Percentiles rank a stretch among this genome's conserved stretches.
Conservation (phyloP, 2,329 filamentous ascomycete species). For the Aureobasidium subglaciale region DNA sequence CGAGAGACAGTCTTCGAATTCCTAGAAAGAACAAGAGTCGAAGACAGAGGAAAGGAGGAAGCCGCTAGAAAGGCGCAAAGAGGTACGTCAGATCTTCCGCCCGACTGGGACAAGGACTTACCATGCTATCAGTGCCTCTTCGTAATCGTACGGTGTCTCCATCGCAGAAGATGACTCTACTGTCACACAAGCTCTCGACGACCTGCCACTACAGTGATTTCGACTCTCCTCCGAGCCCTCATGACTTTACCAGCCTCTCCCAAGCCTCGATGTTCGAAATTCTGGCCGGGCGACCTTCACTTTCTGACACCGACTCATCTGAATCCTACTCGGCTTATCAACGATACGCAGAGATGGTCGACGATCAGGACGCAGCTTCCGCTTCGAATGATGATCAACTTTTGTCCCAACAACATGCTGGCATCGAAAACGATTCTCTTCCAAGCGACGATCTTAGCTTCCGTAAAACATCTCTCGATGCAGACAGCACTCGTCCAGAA, state of each 20-base stretch:
- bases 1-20: slow-evolving; percentile 30
- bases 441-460: not conserved
- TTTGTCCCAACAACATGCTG: not conserved
- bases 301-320: slow-evolving; percentile 9
- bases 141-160: slow-evolving; percentile 28
- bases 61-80: slow-evolving; percentile 24
- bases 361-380: not conserved
- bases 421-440: not conserved
- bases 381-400: not conserved
- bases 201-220: slow-evolving; percentile 25
- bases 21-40: slow-evolving; percentile 23
- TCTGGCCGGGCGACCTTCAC: not conserved
- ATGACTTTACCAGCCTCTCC: slow-evolving; percentile 10
- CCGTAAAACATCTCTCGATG: not conserved
- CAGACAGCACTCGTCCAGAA: not conserved
- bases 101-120: not conserved
- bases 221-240: slow-evolving; percentile 24
- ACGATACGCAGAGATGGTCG: not conserved
- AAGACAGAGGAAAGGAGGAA: slow-evolving; percentile 23
- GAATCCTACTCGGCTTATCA: not conserved
- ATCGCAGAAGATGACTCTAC: slow-evolving; percentile 32
- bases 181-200: slow-evolving; percentile 33
- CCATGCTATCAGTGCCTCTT: slow-evolving; percentile 22
- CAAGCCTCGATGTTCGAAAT: slow-evolving; percentile 11
- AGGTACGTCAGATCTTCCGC: slow-evolving; percentile 21